Evolutionary conservation across 2,329 filamentous ascomycete species (phyloP).

Genomic region (Emmonsia crescens): DNA sequence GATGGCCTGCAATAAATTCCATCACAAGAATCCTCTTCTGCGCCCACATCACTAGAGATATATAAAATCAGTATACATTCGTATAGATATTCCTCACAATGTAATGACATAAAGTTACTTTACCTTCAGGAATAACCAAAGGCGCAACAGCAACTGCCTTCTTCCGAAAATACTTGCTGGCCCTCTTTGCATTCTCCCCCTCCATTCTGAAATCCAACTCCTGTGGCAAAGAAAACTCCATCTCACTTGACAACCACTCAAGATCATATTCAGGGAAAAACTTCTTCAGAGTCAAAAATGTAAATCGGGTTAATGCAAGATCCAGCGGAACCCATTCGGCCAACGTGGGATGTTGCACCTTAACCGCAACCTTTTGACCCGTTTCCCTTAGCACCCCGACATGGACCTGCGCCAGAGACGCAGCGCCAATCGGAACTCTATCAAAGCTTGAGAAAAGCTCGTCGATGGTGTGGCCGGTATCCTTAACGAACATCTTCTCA

Average conservation of each 20-base stretch:
- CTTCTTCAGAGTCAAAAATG: conserved; percentile 76
- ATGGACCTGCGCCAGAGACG: conserved; percentile 90
- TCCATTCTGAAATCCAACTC: conserved; percentile 86
- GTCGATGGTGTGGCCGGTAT: conserved; percentile 67
- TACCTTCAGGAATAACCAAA: conserved; percentile 66
- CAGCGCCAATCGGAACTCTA: conserved; percentile 71
- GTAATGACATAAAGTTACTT: background rate
- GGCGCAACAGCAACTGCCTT: conserved; percentile 63
- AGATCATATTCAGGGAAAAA: conserved; percentile 98
- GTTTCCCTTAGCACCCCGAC: conserved; percentile 71
- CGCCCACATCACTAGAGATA: conserved; percentile 62
- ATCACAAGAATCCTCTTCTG: conserved; percentile 85
- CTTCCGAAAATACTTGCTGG: conserved; percentile 67
- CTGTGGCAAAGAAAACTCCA: conserved; percentile 80
- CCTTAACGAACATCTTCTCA: conserved; percentile 69
- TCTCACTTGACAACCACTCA: conserved; percentile 88
- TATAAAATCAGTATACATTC: background rate
- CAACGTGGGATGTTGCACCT: conserved; percentile 84
- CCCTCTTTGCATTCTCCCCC: conserved; percentile 69
- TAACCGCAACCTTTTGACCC: conserved; percentile 83
- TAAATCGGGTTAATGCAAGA: conserved; percentile 73
- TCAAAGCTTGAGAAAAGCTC: conserved; percentile 84
- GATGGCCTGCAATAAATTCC: conserved; percentile 78
- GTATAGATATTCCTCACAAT: background rate
- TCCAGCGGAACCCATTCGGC: conserved; percentile 87